phyloP scores from a whole-genome alignment of 1,284 basidiomycete species.

The Chondrostereum purpureum region DNA sequence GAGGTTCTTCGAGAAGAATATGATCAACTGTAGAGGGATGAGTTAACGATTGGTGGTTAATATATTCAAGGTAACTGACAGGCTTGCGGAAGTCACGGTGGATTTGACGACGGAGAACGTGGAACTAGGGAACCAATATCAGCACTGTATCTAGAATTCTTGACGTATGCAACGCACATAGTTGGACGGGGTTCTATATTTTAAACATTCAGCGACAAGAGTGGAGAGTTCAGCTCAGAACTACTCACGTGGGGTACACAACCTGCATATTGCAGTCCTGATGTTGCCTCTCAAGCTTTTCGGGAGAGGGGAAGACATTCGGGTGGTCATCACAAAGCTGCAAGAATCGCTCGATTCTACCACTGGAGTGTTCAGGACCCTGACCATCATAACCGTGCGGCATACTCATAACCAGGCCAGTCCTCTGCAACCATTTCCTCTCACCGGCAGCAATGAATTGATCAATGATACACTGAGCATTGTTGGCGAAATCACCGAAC shows the following conservation, averaged over 20 bases:
- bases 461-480: constrained; percentile 97
- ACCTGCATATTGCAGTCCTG: constrained; percentile 99
- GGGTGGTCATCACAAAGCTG: constrained; percentile 98
- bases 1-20: constrained; percentile 96
- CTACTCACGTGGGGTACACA: constrained; percentile 84
- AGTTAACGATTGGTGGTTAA: constrained; percentile 2
- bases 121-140: constrained; percentile 55
- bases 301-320: constrained; percentile 79
- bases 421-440: constrained; percentile 96
- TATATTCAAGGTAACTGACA: constrained; percentile 30
- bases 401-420: constrained; percentile 86
- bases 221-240: constrained; percentile 5
- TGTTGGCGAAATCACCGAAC: constrained; percentile 98
- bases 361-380: constrained; percentile 98
- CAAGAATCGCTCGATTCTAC: constrained; percentile 93
- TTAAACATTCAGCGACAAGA: constrained; percentile 9
- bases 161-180: constrained; percentile 48
- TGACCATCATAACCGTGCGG: constrained; percentile 99
- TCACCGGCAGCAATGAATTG: constrained; percentile 98
- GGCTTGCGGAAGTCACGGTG: constrained; percentile 97
- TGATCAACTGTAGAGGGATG: constrained; percentile 51
- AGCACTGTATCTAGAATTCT: constrained; percentile 10
- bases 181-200: constrained; percentile 76
- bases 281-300: constrained; percentile 92
- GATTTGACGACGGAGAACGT: constrained; percentile 91